Conservation (phyloP, 2,329 filamentous ascomycete species). For the Grosmannia serpens region DNA sequence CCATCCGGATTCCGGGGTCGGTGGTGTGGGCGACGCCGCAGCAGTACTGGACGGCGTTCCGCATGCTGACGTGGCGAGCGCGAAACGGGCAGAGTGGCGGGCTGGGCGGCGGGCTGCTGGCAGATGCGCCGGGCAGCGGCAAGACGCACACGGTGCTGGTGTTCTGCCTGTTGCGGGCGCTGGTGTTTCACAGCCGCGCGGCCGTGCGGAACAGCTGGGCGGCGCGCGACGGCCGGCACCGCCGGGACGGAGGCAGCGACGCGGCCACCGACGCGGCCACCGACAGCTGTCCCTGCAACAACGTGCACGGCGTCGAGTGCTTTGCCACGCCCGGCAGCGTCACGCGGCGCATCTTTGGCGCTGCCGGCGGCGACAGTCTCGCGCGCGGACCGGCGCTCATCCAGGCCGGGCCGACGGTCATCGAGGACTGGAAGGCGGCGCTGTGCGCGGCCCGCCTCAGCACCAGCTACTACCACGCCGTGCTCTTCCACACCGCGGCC, state of each 20-base stretch:
- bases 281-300: constrained; percentile 1
- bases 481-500: neutral
- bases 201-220: neutral
- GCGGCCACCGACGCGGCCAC: too few relatives aligned
- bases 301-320: constrained; percentile 5
- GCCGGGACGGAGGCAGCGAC: neutral
- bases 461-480: constrained; percentile 1
- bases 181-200: constrained; percentile 4
- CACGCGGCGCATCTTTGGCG: neutral
- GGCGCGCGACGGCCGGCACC: neutral
- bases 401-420: neutral
- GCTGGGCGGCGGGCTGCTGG: constrained; percentile 6
- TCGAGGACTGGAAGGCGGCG: constrained; percentile 1
- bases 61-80: constrained; percentile 3
- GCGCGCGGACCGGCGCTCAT: constrained; percentile 1
- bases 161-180: constrained; percentile 2
- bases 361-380: neutral
- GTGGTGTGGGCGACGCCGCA: constrained; percentile 1
- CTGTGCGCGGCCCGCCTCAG: neutral
- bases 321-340: constrained; percentile 3
- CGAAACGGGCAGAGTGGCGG: neutral
- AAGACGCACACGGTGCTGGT: constrained; percentile 5
- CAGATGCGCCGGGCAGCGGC: constrained; percentile 7
- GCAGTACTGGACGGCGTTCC: constrained; percentile 5
- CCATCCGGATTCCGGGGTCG: constrained; percentile 6